Evolutionary conservation across 139 green algal species (phyloP).

Genomic region (Mesostigma viride): DNA sequence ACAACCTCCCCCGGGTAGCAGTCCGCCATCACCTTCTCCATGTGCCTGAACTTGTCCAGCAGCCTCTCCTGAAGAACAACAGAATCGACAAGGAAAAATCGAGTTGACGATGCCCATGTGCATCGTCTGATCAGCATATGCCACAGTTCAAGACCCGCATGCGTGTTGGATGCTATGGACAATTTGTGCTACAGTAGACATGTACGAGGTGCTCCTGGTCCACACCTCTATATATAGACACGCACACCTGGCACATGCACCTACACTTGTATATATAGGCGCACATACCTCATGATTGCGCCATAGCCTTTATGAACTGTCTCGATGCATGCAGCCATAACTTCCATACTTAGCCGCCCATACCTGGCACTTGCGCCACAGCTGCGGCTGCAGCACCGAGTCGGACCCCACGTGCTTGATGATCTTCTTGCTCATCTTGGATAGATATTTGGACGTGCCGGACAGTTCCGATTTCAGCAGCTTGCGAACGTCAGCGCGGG

Average conservation of each 20-base stretch:
- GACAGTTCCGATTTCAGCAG: conserved; percentile 19
- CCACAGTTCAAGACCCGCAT: neutral
- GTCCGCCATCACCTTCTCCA: conserved; percentile 13
- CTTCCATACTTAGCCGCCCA: too few relatives aligned
- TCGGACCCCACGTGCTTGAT: conserved; percentile 8
- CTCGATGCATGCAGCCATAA: too few relatives aligned
- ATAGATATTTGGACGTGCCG: conserved; percentile 7
- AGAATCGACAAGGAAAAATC: too few relatives aligned
- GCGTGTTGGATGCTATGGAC: too few relatives aligned
- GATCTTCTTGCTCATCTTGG: conserved; percentile 19
- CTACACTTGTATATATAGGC: neutral
- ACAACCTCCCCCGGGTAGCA: conserved; percentile 20
- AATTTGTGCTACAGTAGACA: too few relatives aligned
- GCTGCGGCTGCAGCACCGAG: conserved; percentile 15
- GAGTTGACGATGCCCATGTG: too few relatives aligned
- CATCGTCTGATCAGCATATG: neutral
- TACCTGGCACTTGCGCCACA: conserved; percentile 29
- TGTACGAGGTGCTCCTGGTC: neutral
- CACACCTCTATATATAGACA: neutral
- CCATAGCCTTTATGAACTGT: too few relatives aligned
- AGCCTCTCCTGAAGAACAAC: conserved; percentile 23
- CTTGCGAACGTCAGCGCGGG: conserved; percentile 20
- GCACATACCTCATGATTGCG: neutral
- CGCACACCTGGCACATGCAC: neutral
- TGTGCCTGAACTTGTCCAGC: conserved; percentile 5